Evolutionary conservation across 2,329 filamentous ascomycete species (phyloP).

Genomic region (Keithomyces neogunnii): DNA sequence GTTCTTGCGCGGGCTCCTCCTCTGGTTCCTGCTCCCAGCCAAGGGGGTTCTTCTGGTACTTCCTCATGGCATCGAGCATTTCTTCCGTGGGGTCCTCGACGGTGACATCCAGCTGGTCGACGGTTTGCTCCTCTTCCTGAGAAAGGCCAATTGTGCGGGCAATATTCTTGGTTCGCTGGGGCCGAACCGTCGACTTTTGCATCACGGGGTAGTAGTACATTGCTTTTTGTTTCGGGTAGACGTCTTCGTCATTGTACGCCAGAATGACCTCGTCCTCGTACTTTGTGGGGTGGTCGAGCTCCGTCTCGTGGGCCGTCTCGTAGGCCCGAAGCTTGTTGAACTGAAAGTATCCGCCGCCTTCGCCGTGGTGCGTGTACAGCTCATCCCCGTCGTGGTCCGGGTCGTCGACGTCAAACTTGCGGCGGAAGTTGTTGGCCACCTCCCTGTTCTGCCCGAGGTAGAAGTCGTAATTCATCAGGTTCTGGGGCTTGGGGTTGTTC

Average conservation of each 20-base stretch:
- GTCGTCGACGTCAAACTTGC: slow-evolving; percentile 51
- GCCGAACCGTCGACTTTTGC: slow-evolving; percentile 53
- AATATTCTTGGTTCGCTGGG: slow-evolving; percentile 56
- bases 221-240: slow-evolving; percentile 44
- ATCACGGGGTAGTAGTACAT: slow-evolving; percentile 63
- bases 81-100: slow-evolving; percentile 48
- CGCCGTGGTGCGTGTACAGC: slow-evolving; percentile 45
- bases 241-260: slow-evolving; percentile 45
- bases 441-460: slow-evolving; percentile 46
- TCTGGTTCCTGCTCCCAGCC: slow-evolving; percentile 34
- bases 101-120: slow-evolving; percentile 48
- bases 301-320: slow-evolving; percentile 51
- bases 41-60: slow-evolving; percentile 45
- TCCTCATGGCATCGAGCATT: slow-evolving; percentile 40
- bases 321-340: slow-evolving; percentile 57
- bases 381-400: slow-evolving; percentile 43
- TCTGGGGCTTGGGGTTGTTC: slow-evolving; percentile 46
- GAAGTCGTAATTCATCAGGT: slow-evolving; percentile 58
- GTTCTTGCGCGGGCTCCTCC: slow-evolving; percentile 21
- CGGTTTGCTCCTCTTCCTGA: slow-evolving; percentile 38
- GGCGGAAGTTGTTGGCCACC: slow-evolving; percentile 47
- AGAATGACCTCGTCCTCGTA: slow-evolving; percentile 57
- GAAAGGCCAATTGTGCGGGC: slow-evolving; percentile 39
- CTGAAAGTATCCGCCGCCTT: slow-evolving; percentile 43
- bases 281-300: slow-evolving; percentile 49